Percentiles rank a stretch among this genome's conserved stretches.
Conservation (phyloP, 2,329 filamentous ascomycete species). For the Xylariales sp. region DNA sequence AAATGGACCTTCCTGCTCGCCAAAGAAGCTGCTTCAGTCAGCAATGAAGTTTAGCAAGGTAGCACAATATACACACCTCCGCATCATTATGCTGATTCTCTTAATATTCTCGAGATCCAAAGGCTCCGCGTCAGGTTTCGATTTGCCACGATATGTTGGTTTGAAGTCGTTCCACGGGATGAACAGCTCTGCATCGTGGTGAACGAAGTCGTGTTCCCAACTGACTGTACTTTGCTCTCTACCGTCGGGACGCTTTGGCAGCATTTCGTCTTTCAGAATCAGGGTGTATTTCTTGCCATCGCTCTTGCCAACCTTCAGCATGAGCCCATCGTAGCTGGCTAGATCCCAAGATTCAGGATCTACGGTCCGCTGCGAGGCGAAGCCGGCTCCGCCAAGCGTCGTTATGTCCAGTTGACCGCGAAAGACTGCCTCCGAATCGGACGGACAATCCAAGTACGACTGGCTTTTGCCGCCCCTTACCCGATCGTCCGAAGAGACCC, state of each 20-base stretch:
- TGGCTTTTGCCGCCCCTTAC: constrained; percentile 69
- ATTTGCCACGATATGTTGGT: constrained; percentile 68
- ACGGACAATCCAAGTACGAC: constrained; percentile 40
- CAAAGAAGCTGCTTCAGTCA: constrained; percentile 73
- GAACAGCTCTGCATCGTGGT: constrained; percentile 37
- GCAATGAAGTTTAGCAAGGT: too few species aligned
- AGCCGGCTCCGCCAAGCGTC: constrained; percentile 74
- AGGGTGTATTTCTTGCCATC: constrained; percentile 67
- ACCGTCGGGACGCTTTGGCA: constrained; percentile 54
- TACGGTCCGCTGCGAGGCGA: constrained; percentile 71
- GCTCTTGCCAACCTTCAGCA: constrained; percentile 44
- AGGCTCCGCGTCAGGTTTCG: constrained; percentile 53
- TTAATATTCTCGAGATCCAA: constrained; percentile 58
- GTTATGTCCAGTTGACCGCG: constrained; percentile 67
- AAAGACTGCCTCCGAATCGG: constrained; percentile 38
- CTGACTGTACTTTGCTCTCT: constrained; percentile 67
- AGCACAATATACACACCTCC: constrained; percentile 55
- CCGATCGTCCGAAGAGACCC: constrained; percentile 68
- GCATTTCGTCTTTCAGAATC: constrained; percentile 66
- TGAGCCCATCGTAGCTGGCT: constrained; percentile 55
- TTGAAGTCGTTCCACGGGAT: constrained; percentile 62
- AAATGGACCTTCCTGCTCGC: constrained; percentile 66
- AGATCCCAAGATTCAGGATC: constrained; percentile 60
- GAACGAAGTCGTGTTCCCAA: constrained; percentile 67
- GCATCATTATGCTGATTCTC: constrained; percentile 72